Conservation (phyloP, 805 yeast genomes). For the Jamesozyma lodderae region DNA sequence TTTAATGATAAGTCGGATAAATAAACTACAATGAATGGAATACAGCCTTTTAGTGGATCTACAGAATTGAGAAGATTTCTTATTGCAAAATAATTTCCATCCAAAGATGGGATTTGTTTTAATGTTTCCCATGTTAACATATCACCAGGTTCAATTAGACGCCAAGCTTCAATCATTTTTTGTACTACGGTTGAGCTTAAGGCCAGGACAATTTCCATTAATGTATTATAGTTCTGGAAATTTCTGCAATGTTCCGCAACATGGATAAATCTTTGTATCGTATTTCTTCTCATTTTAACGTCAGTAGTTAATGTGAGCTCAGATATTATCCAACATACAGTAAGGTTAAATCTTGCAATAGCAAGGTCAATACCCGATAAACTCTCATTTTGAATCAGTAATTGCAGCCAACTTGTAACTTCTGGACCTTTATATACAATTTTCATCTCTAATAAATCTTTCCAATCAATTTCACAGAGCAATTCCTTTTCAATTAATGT, state of each 20-base stretch:
- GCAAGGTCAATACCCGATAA: slow-evolving; percentile 74
- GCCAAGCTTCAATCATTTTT: slow-evolving; percentile 64
- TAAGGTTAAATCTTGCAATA: slow-evolving; percentile 75
- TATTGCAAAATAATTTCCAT: slow-evolving; percentile 59
- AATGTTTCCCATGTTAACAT: slow-evolving; percentile 54
- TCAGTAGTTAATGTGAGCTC: slow-evolving; percentile 68
- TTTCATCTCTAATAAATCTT: slow-evolving; percentile 65
- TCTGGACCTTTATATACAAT: slow-evolving; percentile 64
- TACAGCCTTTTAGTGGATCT: slow-evolving; percentile 61
- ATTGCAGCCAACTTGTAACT: slow-evolving; percentile 75
- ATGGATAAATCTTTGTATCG: slow-evolving; percentile 81
- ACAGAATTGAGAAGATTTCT: slow-evolving; percentile 43
- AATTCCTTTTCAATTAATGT: slow-evolving; percentile 83
- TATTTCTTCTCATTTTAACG: slow-evolving; percentile 49
- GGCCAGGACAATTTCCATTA: slow-evolving; percentile 81
- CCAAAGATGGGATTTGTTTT: slow-evolving; percentile 65
- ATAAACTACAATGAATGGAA: slow-evolving; percentile 85
- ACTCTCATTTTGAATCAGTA: slow-evolving; percentile 48
- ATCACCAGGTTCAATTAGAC: slow-evolving; percentile 62
- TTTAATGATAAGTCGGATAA: slow-evolving; percentile 75
- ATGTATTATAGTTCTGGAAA: slow-evolving; percentile 75
- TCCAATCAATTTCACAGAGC: slow-evolving; percentile 83
- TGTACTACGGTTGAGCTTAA: slow-evolving; percentile 57
- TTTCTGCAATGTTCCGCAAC: slow-evolving; percentile 65
- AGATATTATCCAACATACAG: slow-evolving; percentile 87